Evolutionary conservation across 495 filamentous ascomycete species (phyloP), one percentile per base, ranked within the genome.

Genomic region (Penicillium paradoxum): DNA sequence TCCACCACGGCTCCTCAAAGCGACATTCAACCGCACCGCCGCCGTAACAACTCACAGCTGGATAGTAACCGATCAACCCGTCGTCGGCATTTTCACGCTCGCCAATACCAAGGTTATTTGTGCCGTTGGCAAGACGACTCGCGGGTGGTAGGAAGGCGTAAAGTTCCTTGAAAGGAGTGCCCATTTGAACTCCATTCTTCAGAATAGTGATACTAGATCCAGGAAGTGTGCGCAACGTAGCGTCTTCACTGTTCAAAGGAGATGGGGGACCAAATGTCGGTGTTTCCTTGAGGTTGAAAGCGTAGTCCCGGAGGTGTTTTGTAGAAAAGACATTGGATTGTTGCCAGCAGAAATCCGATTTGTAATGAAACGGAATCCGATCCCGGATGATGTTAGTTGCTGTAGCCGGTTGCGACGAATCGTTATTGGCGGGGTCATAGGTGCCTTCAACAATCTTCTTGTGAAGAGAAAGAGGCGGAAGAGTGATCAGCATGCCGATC

Each of bases 51-150:
- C 89, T 91, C 15, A 97, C 83, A 18, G 92, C 90, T 0, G 95
- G 95, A 65, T 91, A 96, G 64, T 99, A 99, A 0, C 95, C 95
- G 3, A 96, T 76, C 75, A 89, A 87, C 21, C 91, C 92, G 60
- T 99, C 95, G 61, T 99, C 95, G 29, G 93, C 82, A 40, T 76
- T 78, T 45, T 91, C 87, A 18, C 95, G 79, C 11, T 88, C 88
- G 9, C 88, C 89, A 2, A 84, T 73, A 42, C 89, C 85, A n/a
- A 84, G 74, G 14, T 90, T 88, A 51, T 75, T 76, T 19, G 73
- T 76, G 15, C 72, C 73, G 43, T 73, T 76, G 29, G 69, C 70
- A 7, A 79, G 72, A 39, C 85, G 86, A 27, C 87, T 92, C 2
- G 92, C 91, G 0, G 92, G 92, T 0, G 95, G 93, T 0, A 99